Conservation (phyloP, 306 rosid genomes). For the barrel medic (Medicago truncatula) region MtrunA17r5.0-ANR NC_053046.1:28545001-28545500, state of each 20-base stretch:
- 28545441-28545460: no score
- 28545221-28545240: background rate
- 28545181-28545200: constrained; percentile 47
- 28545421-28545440: no score
- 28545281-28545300: constrained; percentile 70
- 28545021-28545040: no score
- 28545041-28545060: no score
- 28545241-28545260: background rate
- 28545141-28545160: constrained; percentile 64
- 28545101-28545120: constrained; percentile 7
- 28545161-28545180: constrained; percentile 74
- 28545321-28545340: constrained; percentile 69
- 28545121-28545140: constrained; percentile 59
- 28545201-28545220: constrained; percentile 36
- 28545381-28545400: no score
- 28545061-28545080: background rate
- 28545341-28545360: constrained; percentile 62
- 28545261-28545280: constrained; percentile 88
- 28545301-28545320: constrained; percentile 75
- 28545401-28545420: no score
- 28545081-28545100: background rate
- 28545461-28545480: no score
- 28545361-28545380: constrained; percentile 44
- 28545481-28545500: background rate
- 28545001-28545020: no score